These are phyloP conservation scores for Macaranga tanarius DNA, from an alignment of 441 rosid species.

Conservation along the genomic window DNA sequence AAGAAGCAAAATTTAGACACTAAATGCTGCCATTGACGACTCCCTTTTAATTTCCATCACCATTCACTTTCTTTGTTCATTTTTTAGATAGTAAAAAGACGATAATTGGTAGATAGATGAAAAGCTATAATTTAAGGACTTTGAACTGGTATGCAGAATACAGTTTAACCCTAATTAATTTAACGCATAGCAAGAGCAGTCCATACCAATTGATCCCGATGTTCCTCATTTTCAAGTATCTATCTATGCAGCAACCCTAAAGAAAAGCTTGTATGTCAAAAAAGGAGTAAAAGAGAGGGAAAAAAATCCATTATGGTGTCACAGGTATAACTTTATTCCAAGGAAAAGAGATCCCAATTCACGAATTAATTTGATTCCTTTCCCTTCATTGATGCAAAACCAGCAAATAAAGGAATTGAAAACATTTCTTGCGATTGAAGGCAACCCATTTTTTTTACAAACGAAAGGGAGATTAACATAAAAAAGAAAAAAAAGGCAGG, in stretches of 20 bases:
- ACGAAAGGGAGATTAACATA: not conserved
- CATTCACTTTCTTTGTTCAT: not conserved
- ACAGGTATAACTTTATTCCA: constrained; percentile 29
- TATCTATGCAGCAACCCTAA: not conserved
- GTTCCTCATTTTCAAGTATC: not conserved
- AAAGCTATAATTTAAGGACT: not conserved
- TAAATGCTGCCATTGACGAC: too few species aligned
- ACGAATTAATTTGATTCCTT: constrained; percentile 32
- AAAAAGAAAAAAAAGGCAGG: not conserved
- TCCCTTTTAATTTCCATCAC: too few species aligned
- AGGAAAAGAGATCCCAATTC: not conserved
- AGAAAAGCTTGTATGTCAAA: not conserved
- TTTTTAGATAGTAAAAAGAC: not conserved
- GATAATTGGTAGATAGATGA: too few species aligned
- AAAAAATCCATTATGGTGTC: not conserved
- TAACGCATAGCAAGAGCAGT: too few species aligned
- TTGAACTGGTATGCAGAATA: too few species aligned
- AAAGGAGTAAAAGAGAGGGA: not conserved
- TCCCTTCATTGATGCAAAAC: constrained; percentile 27
- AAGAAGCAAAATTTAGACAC: too few species aligned
- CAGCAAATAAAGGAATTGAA: constrained; percentile 36
- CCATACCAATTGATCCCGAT: too few species aligned
- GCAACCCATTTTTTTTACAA: not conserved
- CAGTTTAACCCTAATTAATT: too few species aligned
- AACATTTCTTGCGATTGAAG: constrained; percentile 37